A percentile compares a stretch with the other conserved stretches of the same genome.
These are phyloP conservation scores for Lineolata rhizophorae DNA, from an alignment of 495 filamentous ascomycete species.

Conservation along the genomic window DNA sequence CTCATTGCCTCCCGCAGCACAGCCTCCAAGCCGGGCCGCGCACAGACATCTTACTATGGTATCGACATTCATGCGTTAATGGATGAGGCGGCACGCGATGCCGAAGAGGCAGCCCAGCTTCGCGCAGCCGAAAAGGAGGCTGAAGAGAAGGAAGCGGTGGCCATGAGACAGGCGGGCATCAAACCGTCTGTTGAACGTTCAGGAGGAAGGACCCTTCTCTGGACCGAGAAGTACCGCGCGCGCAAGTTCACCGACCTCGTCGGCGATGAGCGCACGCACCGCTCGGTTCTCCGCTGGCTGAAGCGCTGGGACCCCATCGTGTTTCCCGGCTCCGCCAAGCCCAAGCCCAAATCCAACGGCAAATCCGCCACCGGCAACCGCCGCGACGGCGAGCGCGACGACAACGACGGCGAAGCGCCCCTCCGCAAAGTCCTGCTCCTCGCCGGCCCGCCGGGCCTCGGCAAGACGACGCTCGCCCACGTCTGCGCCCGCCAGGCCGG, in stretches of 20 bases:
- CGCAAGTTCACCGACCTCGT: constrained; percentile 79
- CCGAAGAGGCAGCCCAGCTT: constrained; percentile 4
- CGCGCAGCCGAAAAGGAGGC: constrained; percentile 1
- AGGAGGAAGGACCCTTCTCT: constrained; percentile 13
- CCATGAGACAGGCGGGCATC: constrained; percentile 3
- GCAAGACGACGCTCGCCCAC: constrained; percentile 91
- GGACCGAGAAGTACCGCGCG: constrained; percentile 44
- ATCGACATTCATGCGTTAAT: constrained; percentile 71
- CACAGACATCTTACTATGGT: constrained; percentile 73
- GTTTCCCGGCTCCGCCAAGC: constrained; percentile 47
- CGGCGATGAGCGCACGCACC: constrained; percentile 85
- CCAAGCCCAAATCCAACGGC: constrained; percentile 22
- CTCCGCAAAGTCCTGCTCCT: constrained; percentile 77
- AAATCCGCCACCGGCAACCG: constrained; percentile 2
- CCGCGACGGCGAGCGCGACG: constrained; percentile 19
- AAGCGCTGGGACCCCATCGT: constrained; percentile 88
- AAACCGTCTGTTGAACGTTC: not conserved
- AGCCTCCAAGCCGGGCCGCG: constrained; percentile 37
- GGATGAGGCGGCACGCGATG: constrained; percentile 36
- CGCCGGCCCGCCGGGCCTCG: constrained; percentile 76
- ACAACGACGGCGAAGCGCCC: constrained; percentile 40
- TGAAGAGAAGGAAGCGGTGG: constrained; percentile 4
- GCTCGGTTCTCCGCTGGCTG: constrained; percentile 77
- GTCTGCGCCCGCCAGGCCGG: constrained; percentile 89
- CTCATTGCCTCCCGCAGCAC: constrained; percentile 48